Evolutionary conservation across 2,329 filamentous ascomycete genomes (phyloP), one percentile per base, ranked within the genome.

Genomic region (Ceratocystis eucalypticola): DNA sequence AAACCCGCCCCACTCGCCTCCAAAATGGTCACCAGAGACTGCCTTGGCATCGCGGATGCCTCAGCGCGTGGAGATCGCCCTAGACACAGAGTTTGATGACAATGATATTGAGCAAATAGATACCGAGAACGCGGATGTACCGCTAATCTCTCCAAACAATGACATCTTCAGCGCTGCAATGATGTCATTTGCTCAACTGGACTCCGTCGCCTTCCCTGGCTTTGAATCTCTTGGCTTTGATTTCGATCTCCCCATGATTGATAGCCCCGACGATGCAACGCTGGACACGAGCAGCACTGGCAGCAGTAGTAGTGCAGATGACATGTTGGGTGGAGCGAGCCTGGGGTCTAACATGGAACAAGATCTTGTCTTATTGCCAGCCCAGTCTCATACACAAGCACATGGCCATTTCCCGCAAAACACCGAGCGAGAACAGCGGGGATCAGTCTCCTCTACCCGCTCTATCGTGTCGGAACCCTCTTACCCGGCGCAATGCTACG

Each of bases 111-210:
- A 55, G 25, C 53, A 57, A 2, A 28, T 57, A 59, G 62, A 28
- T 6, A 8, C 25, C 8, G 64, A 44, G 5, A 41, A 45, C 10
- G 53, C 46, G 1, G 69, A 70, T 25, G 33, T 62, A 5, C 66
- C 70, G 2, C 62, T 73, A 22, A 68, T 75, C 22, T 75, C 75
- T 2, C 74, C 75, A 1, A 70, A 72, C 22, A 73, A 72, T 1
- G 69, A 72, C 20, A 69, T 72, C 22, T 76, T 76, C 61, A 71
- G 74, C 55, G 28, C 57, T 5, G 20, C 61, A 8, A 63, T 63
- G 44, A 46, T 63, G 61, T 28, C 61, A 5, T 48, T 63, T 30
- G 41, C 44, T 28, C 44, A 48, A 4, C 25, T 63, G 17, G 44
- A 63, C 28, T 8, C 61, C n/a, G 8, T 30, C 22, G 37, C 5